Percentiles rank a stretch among this genome's conserved stretches.
phyloP scores from a whole-genome alignment of 176 grass and related monocot genomes.

The Oryza brachyantha region DNA sequence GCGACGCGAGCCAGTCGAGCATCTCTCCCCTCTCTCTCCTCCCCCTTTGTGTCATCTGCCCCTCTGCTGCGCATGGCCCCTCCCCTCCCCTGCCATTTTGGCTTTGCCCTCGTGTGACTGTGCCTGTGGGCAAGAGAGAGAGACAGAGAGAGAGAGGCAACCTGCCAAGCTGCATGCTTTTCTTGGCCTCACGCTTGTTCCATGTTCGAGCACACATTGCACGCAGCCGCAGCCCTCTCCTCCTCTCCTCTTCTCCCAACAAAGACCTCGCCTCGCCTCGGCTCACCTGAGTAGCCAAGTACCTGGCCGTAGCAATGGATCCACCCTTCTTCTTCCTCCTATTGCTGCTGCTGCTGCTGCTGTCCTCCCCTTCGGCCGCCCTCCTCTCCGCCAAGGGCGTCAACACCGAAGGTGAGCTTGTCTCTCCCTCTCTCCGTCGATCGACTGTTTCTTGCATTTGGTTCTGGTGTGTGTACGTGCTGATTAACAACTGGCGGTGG shows the following conservation, averaged over 20 bases:
- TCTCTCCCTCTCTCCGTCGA: neutral
- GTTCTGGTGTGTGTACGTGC: neutral
- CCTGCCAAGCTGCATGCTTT: conserved; percentile 49
- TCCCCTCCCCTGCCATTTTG: neutral
- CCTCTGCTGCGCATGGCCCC: conserved; percentile 18
- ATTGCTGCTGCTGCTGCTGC: neutral
- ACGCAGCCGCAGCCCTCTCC: conserved; percentile 9
- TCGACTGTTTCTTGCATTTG: neutral
- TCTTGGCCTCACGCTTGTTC: conserved; percentile 52
- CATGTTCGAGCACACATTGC: conserved; percentile 42
- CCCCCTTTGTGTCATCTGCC: neutral
- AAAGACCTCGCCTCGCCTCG: too few species aligned
- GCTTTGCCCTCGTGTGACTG: conserved; percentile 5
- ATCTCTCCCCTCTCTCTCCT: conserved; percentile 67
- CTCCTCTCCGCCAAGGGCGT: conserved; percentile 89
- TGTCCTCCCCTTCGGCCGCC: conserved; percentile 34
- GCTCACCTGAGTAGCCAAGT: too few species aligned
- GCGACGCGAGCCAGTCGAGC: conserved; percentile 41
- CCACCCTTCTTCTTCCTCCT: neutral
- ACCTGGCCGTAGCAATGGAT: conserved; percentile 58
- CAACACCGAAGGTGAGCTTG: conserved; percentile 69
- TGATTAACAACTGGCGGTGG: too few species aligned
- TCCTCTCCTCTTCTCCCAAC: neutral
- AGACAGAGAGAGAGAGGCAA: neutral
- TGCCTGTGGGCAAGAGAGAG: conserved; percentile 8